Base-by-base conservation (phyloP, 176 grass and related monocot genomes). In the Elymus sibiricus region DNA sequence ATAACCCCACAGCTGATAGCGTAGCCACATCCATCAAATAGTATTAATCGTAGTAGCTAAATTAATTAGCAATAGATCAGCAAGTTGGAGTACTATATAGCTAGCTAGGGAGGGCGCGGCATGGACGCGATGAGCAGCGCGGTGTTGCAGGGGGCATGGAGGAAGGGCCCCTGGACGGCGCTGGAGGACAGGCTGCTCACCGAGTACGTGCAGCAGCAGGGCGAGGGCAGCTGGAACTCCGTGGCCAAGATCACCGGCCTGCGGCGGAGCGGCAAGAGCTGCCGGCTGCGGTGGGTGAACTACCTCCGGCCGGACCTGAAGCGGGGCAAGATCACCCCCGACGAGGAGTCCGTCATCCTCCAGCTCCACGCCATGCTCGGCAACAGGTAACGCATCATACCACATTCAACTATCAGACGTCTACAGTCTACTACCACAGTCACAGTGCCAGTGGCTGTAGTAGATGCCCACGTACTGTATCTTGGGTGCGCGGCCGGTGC, bases 161-260 rank as follows among this genome's bases (percentile, higher is more conserved):
- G 74, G 74, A 76, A 76, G 74, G 74, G 74, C 0, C 74, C 94
- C 2, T 99, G 97, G 97, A 94, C 94, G 62, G 84, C 92, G 11
- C 79, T 94, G 84, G 97, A 99, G 76, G 97, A 99, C 85, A 83
- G 85, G 88, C 79, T 96, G 39, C 88, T 99, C 14, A 91, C 88
- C 13, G 90, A 94, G 39, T 91, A 99, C 76, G 92, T 99, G 86
- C 91, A 93, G 79, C 92, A 94, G 80, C 94, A 96, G 43, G 97
- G 94, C 73, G 97, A 96, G 59, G 97, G 97, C 38, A 82, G 94
- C 88, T 96, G 97, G 97, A 99, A 94, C 89, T 99, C 97, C 5
- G 94, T 99, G 28, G 90, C 97, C 31, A 93, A 99, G 75, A 31
- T 93, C 42, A 96, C 97, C 40, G 95, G 82, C 2, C 78, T 98